Percentiles rank a stretch among this genome's conserved stretches.
phyloP scores from a whole-genome alignment of 805 yeast genomes.

The Wickerhamiella brachini region DNA sequence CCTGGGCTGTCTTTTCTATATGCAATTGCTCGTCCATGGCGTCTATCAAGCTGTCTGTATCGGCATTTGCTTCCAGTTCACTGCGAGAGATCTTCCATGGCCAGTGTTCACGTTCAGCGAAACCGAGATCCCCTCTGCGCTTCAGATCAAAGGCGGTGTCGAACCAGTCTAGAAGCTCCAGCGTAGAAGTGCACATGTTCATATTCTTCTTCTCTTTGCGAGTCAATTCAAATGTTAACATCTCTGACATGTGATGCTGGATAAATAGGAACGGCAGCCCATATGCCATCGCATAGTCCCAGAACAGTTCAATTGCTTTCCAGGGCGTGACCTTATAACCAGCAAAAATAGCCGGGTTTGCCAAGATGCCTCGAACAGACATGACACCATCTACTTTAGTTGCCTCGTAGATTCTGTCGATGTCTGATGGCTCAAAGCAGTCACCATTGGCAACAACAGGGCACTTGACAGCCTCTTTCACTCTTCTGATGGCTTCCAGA shows the following conservation, averaged over 20 bases:
- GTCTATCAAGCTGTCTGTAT: background rate
- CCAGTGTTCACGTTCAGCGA: constrained; percentile 40
- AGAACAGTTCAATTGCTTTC: constrained; percentile 74
- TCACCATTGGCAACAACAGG: constrained; percentile 99
- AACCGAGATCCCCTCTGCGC: constrained; percentile 55
- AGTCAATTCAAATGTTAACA: constrained; percentile 49
- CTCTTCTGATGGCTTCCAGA: constrained; percentile 59
- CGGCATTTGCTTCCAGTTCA: background rate
- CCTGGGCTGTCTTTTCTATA: background rate
- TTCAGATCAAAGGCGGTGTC: constrained; percentile 54
- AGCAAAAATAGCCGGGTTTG: constrained; percentile 79
- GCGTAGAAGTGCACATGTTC: constrained; percentile 44
- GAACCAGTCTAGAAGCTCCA: constrained; percentile 70
- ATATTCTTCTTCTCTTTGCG: constrained; percentile 41
- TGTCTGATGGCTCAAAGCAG: constrained; percentile 57
- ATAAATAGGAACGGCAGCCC: constrained; percentile 75
- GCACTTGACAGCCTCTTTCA: constrained; percentile 38
- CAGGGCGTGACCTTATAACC: constrained; percentile 71
- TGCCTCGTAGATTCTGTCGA: constrained; percentile 40
- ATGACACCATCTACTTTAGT: constrained; percentile 87
- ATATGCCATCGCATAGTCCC: constrained; percentile 63
- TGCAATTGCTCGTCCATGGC: background rate
- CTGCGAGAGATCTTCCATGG: constrained; percentile 17
- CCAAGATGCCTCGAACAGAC: constrained; percentile 83
- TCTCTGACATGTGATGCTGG: constrained; percentile 80